phyloP scores from a whole-genome alignment of 1,284 basidiomycete genomes.

The Sanghuangporus sanghuang region DNA sequence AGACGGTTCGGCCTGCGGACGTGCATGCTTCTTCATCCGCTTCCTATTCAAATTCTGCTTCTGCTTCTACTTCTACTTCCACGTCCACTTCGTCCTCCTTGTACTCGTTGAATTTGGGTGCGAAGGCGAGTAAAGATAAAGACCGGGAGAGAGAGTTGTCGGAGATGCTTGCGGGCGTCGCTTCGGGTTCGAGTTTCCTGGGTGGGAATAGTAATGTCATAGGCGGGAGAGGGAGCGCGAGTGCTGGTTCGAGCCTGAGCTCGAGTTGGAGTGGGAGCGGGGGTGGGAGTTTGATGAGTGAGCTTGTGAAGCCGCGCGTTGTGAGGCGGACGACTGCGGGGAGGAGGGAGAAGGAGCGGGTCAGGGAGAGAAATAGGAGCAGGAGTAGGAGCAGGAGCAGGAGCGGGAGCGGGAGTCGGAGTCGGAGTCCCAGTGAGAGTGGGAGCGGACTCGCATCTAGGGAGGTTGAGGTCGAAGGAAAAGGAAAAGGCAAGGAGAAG shows the following conservation, averaged over 20 bases:
- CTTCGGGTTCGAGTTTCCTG: not conserved
- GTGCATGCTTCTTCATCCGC: not conserved
- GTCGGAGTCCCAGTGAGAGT: not conserved
- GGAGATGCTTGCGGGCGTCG: not conserved
- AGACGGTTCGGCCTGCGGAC: conserved; percentile 39
- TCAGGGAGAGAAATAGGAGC: not conserved
- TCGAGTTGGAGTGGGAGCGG: not conserved
- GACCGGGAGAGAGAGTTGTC: too few relatives aligned
- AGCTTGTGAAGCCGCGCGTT: conserved; percentile 36
- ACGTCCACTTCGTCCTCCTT: not conserved
- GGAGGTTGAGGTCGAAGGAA: not conserved
- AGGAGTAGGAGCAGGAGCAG: not conserved
- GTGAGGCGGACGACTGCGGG: conserved; percentile 48
- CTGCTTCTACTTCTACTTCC: not conserved
- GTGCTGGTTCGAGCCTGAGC: not conserved
- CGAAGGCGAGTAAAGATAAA: too few relatives aligned
- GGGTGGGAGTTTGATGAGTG: not conserved
- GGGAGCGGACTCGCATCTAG: not conserved
- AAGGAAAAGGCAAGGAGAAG: not conserved
- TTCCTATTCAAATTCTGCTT: too few relatives aligned
- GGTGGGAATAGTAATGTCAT: not conserved
- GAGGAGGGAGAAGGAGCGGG: conserved; percentile 32
- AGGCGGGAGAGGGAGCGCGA: not conserved
- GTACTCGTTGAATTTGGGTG: not conserved
- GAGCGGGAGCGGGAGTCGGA: not conserved